Percentiles rank a stretch among this genome's conserved stretches.
phyloP scores from a whole-genome alignment of 805 yeast species.

The Kuraishia piskuri region DNA sequence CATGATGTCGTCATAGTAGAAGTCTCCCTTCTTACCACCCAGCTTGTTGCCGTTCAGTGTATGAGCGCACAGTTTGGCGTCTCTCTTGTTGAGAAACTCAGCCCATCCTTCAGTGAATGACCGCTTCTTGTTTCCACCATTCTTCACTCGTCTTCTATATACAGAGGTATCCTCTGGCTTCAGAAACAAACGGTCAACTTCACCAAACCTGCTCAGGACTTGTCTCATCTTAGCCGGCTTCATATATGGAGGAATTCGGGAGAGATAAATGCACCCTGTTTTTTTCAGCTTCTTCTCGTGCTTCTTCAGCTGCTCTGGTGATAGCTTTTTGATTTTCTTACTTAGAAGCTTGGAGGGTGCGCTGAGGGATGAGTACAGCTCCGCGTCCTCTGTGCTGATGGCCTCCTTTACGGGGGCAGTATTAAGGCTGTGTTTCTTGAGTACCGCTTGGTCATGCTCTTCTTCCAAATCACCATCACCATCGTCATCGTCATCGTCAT shows the following conservation, averaged over 20 bases:
- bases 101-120: conserved; percentile 96
- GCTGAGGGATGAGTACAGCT: conserved; percentile 12
- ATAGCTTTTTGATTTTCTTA: conserved; percentile 44
- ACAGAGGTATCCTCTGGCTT: conserved; percentile 73
- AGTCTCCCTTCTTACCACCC: conserved; percentile 88
- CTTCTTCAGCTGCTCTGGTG: conserved; percentile 46
- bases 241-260: conserved; percentile 94
- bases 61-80: conserved; percentile 81
- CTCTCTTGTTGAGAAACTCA: conserved; percentile 73
- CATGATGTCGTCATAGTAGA: conserved; percentile 89
- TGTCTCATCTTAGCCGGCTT: conserved; percentile 87
- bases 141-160: conserved; percentile 60
- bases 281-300: conserved; percentile 48
- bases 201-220: conserved; percentile 73
- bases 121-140: conserved; percentile 88
- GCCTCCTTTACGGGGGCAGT: neutral
- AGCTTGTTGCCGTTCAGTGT: conserved; percentile 82
- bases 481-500: neutral
- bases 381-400: conserved; percentile 2
- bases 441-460: no score
- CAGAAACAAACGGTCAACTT: conserved; percentile 75
- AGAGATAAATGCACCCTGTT: conserved; percentile 90
- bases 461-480: neutral
- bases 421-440: conserved; percentile 1
- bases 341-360: conserved; percentile 23